These are phyloP conservation scores for Pseudogymnoascus sp. DNA, from an alignment of 2,329 filamentous ascomycete species.

Conservation along the genomic window DNA sequence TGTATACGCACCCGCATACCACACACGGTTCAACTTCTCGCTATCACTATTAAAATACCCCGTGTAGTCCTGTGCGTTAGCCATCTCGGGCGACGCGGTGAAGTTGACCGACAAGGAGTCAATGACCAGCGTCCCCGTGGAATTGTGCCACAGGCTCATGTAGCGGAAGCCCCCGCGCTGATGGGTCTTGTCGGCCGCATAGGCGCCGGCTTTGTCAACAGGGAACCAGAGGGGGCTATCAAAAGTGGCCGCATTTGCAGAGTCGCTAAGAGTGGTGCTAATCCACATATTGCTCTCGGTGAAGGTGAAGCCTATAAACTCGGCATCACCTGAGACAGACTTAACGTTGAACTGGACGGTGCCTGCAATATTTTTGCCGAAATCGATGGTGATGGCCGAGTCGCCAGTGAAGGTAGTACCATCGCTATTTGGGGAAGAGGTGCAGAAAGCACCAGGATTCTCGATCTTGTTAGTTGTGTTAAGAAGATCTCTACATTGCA, in stretches of 20 bases:
- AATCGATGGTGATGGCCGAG: slow-evolving; percentile 34
- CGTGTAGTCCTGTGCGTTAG: slow-evolving; percentile 14
- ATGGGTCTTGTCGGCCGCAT: slow-evolving; percentile 35
- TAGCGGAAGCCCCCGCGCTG: slow-evolving; percentile 40
- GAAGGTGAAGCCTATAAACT: slow-evolving; percentile 34
- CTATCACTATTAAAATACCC: slow-evolving; percentile 27
- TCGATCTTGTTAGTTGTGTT: slow-evolving; percentile 15
- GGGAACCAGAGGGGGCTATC: slow-evolving; percentile 43
- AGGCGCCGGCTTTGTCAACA: slow-evolving; percentile 31
- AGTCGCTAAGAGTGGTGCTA: slow-evolving; percentile 37
- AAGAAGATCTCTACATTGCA: slow-evolving; percentile 14
- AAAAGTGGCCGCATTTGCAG: slow-evolving; percentile 38
- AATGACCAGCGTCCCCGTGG: slow-evolving; percentile 34
- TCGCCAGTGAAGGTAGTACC: slow-evolving; percentile 19
- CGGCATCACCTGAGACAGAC: slow-evolving; percentile 19
- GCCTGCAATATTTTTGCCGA: slow-evolving; percentile 34
- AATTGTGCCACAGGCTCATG: slow-evolving; percentile 37
- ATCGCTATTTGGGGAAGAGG: background rate
- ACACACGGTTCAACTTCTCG: slow-evolving; percentile 31
- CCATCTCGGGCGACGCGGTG: slow-evolving; percentile 28
- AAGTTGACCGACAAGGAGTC: slow-evolving; percentile 33
- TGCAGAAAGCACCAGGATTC: slow-evolving; percentile 16
- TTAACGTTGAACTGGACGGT: slow-evolving; percentile 30
- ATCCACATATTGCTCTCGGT: slow-evolving; percentile 40
- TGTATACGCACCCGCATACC: slow-evolving; percentile 31